Base-by-base conservation (phyloP, 805 yeast species). In the Nakazawaea holstii region DNA sequence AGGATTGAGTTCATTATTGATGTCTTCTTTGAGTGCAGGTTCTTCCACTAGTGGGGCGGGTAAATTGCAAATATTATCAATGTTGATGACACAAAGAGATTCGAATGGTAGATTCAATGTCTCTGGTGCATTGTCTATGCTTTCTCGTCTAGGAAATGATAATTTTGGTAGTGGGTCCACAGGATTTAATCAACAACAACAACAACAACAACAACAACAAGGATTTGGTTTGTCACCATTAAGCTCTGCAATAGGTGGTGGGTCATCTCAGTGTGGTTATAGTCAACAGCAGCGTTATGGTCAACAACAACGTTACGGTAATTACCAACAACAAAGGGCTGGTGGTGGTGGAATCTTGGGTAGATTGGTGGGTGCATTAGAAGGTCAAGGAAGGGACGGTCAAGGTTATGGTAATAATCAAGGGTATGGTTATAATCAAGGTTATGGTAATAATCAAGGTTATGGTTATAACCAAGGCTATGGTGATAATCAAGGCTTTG, bases 121-220 rank as follows among this genome's bases (percentile, higher is more conserved):
- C 8, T 30, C 48, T 26, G 38, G 48, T 44, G 43, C 38, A 7
- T 24, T 44, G 31, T 38, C 48, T 8, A 30, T 44, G 39, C 32
- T 44, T 8, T 28, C 30, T 11, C n/a, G 26, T 17, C 24, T 5
- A 20, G 24, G 24, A 20, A 20, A 3, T 5, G 24, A 5, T 20
- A 20, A 20, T 20, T 3, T 5, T 20, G 5, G 13, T 10, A 4
- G 6, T 36, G 39, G 39, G 20, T 24, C 31, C 7, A 24, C 30
- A 10, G 30, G 30, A n/a, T 38, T 26, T 13, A 13, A 7, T 24
- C 26, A 17, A 26, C 39, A 35, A 4, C 40, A 37, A 9, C 40
- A 37, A 37, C 40, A 37, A 37, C 40, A 37, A 37, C 40, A 37
- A 37, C 40, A 37, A 37, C 27, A 37, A 20, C 27, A 30, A 9